Evolutionary conservation across 305 asterid species (phyloP), one percentile per base, ranked within the genome.

Genomic region (Fraxinus latifolia): DNA sequence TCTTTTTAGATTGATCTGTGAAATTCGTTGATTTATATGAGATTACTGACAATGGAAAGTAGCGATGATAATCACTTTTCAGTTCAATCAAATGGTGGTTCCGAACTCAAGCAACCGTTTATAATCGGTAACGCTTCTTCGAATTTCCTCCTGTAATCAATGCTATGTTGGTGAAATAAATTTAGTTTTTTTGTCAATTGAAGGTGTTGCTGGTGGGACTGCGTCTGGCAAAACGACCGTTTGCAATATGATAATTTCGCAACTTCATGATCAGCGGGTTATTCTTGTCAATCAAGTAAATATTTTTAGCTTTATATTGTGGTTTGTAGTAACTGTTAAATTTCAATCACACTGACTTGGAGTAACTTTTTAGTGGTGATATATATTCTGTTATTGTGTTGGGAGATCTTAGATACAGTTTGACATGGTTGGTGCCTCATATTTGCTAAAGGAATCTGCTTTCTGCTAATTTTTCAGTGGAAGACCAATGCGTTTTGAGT

Each of bases 201-300:
- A 87, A 95, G 99, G 99, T 80, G 99, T 95, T 80, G 98, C 99
- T 44, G 99, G 99, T 72, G 99, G 99, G 53, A 95, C 98, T 62
- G 99, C 98, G 47, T 94, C 99, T 7, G 99, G 98, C 23, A 93
- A 95, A 87, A 94, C 99, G 8, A 92, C 97, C 34, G 99, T 94
- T 50, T 95, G 99, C 85, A 83, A 90, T 80, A 89, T 90, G 97
- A 95, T 95, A 25, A 93, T 94, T 31, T 88, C 97, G 6, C 95
- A 91, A 68, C 94, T 94, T 77, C 97, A 86, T 44, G 97, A 95
- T 92, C 98, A 95, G 80, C 92, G 99, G 0, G 99, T 94, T 37
- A 94, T 92, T 84, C 93, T 95, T 19, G 88, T 95, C 74, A 87
- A 89, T 89, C 99, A 95, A 87, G 99, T 94, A 89, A 81, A 36